Evolutionary conservation across 2,329 filamentous ascomycete genomes (phyloP), one percentile per base, ranked within the genome.

Genomic region (Ophiostoma novo-ulmi): DNA sequence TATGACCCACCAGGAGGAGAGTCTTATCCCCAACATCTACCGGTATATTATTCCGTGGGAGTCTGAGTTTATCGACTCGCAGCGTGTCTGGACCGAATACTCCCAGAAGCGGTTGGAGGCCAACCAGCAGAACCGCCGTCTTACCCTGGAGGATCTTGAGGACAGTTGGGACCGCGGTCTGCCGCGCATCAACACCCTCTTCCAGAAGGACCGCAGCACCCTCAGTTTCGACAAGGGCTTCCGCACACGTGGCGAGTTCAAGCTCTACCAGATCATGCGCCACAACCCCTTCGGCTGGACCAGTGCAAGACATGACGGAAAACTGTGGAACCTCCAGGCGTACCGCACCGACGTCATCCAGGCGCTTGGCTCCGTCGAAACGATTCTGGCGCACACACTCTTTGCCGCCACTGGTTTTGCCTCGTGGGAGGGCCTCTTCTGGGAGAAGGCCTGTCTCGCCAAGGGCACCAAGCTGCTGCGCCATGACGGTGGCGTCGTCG

Each of bases 261-360:
- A 99, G 84, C 89, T 95, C 39, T 99, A 98, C 78, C 94, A 98
- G 79, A 85, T 98, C 72, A 98, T 99, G 94, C 97, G 97, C 87
- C 96, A 91, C 81, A 97, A 98, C 78, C 95, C 95, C 0, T 98
- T 98, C 85, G 97, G 94, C 93, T 99, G 95, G 95, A 99, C 95
- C 4, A 97, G 92, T 76, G 94, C 98, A 80, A 86, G 95, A 55
- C 96, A 99, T 77, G 95, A 99, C 76, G 95, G 95, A 78, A 98
- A 98, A 78, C 81, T 99, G 5, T 99, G 95, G 95, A 97, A 97
- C 74, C 80, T 99, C 70, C 98, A 98, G 75, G 92, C 71, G 5
- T 73, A 98, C 81, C 85, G 95, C 73, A 97, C 95, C 7, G 95
- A 99, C 82, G 93, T 97, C 11, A 99, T 99, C 71, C 95, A 98